These are phyloP conservation scores for Saraca asoca DNA, from an alignment of 331 rosid genomes.

Conservation along the genomic window DNA sequence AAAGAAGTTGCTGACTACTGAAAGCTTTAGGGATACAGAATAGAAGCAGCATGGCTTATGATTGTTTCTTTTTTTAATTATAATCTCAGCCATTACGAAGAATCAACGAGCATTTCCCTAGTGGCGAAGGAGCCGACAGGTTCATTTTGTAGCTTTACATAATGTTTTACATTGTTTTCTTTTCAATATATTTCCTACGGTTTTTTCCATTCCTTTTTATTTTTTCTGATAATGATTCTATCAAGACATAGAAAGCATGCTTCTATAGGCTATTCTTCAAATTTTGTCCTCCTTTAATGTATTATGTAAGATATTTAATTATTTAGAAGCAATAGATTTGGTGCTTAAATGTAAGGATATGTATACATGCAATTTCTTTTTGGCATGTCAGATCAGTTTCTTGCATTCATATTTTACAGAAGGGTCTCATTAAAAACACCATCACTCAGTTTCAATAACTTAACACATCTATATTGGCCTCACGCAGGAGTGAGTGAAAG, in stretches of 20 bases:
- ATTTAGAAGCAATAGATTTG: slow-evolving; percentile 33
- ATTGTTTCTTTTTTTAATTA: slow-evolving; percentile 17
- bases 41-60: slow-evolving; percentile 42
- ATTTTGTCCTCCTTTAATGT: slow-evolving; percentile 34
- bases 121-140: slow-evolving; percentile 42
- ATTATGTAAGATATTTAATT: slow-evolving; percentile 48
- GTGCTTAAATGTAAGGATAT: slow-evolving; percentile 31
- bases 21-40: slow-evolving; percentile 58
- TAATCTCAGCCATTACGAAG: slow-evolving; percentile 50
- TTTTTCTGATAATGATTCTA: slow-evolving; percentile 40
- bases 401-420: not conserved
- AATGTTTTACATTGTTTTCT: slow-evolving; percentile 30
- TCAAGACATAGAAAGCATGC: slow-evolving; percentile 39
- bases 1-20: slow-evolving; percentile 76
- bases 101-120: slow-evolving; percentile 44
- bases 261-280: slow-evolving; percentile 49
- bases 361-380: slow-evolving; percentile 10
- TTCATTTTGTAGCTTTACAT: slow-evolving; percentile 53
- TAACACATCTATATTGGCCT: too few relatives aligned
- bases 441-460: not conserved
- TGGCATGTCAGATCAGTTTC: not conserved
- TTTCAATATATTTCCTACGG: slow-evolving; percentile 21
- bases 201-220: slow-evolving; percentile 10
- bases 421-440: too few relatives aligned
- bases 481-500: too few relatives aligned